These are phyloP conservation scores for Besnoitia besnoiti DNA, from an alignment of 169 alveolate genomes.

Conservation along the genomic window DNA sequence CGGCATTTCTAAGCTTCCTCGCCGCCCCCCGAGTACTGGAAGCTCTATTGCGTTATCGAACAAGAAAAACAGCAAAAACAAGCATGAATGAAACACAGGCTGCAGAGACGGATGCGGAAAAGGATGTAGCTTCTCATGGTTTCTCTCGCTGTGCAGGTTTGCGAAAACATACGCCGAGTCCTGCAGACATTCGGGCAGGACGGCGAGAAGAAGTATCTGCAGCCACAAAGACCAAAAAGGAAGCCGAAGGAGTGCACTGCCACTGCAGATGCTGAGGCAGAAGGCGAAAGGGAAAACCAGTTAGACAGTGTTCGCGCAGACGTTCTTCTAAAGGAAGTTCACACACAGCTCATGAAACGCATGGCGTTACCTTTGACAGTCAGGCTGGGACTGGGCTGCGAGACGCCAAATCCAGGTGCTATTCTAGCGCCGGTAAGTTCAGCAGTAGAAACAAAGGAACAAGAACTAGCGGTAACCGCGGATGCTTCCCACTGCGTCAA, in stretches of 20 bases:
- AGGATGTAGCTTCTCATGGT: background rate
- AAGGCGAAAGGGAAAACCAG: background rate
- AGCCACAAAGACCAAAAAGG: background rate
- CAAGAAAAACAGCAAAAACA: background rate
- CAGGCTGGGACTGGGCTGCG: constrained; percentile 17
- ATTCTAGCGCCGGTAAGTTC: background rate
- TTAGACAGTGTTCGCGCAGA: background rate
- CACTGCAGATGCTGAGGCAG: background rate
- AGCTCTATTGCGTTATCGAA: no score
- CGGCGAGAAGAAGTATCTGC: background rate
- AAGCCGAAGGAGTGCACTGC: background rate
- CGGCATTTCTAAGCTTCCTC: no score
- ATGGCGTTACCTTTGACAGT: background rate
- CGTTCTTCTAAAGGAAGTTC: background rate
- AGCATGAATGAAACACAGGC: no score
- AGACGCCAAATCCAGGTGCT: background rate
- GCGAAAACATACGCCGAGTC: constrained; percentile 15
- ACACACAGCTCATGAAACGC: constrained; percentile 25
- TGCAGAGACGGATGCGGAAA: background rate
- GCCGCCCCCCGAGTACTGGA: no score
- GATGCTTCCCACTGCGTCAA: no score
- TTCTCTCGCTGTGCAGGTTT: no score
- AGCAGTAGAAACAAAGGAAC: no score
- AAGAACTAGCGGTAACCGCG: no score
- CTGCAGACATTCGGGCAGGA: constrained; percentile 24